Base-by-base conservation (phyloP, 208 protist species). In the Acanthamoeba lenticulata region DNA sequence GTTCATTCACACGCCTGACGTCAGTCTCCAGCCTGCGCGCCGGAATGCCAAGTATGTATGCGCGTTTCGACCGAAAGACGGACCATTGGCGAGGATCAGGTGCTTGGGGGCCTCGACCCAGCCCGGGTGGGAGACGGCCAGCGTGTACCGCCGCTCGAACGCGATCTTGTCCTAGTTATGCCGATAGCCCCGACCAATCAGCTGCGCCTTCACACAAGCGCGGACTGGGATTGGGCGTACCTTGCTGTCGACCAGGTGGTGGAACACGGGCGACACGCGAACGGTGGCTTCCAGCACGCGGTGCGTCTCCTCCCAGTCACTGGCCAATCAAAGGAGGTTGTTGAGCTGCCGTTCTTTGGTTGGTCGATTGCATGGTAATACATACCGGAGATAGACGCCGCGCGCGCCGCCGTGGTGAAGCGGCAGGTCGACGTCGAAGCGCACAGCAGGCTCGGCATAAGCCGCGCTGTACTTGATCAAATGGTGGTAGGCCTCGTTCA, bases 91-190 rank as follows among this genome's bases (percentile, higher is more conserved):
- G 38, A 90, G 83, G 32, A 91, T 27, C 44, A 95, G 62, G 60
- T 72, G 67, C 27, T 92, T 69, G 38, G 94, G 94, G 38, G 60
- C 55, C 15, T 81, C 44, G 29, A 95, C 45, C 94, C 94, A 95
- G 4, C 1, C 9, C 11, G 88, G 65, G 45, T 44, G 62, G 9
- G 94, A 92, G 6, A 57, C 45, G 15, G 40, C 69, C 38, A 95
- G 49, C 36, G 86, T 15, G 32, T 44, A 77, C 24, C 94, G 21
- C 36, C 94, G 74, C 47, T 95, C 94, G 44, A 85, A 95, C 15
- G 36, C 49, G 44, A 85, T 85, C 74, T 55, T 85, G 3, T 27
- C 74, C 74, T 55, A 42, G 5, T 24, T 36, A 38, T 24, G 1
- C 2, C 32, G 1, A 72, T 29, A 72, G 15, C 9, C 29, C 11